phyloP scores from a whole-genome alignment of 2,329 filamentous ascomycete genomes.

The Alternaria metachromatica region DNA sequence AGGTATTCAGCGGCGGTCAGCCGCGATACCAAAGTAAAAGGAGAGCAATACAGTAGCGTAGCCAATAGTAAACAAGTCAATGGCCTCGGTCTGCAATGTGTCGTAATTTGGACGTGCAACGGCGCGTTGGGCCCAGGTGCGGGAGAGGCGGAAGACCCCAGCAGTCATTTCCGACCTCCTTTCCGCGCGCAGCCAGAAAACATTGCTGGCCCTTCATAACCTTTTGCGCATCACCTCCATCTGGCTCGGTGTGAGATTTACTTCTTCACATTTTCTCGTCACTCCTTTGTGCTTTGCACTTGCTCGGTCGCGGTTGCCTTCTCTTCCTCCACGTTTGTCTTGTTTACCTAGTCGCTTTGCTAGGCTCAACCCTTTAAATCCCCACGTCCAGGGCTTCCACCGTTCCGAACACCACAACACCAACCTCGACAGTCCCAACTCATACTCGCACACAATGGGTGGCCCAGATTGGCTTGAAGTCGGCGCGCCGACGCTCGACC shows the following conservation, averaged over 20 bases:
- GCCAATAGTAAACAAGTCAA: constrained; percentile 22
- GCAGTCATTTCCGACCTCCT: constrained; percentile 48
- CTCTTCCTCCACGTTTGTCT: constrained; percentile 18
- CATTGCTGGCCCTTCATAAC: constrained; percentile 33
- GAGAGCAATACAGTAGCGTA: constrained; percentile 1
- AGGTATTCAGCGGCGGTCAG: constrained; percentile 13
- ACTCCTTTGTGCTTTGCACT: constrained; percentile 34
- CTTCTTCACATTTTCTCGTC: constrained; percentile 38
- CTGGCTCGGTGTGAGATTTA: constrained; percentile 25
- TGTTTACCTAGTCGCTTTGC: constrained; percentile 19
- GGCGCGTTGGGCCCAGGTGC: constrained; percentile 25
- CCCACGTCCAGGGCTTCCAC: constrained; percentile 2
- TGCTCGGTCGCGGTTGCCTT: constrained; percentile 30
- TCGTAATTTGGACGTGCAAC: constrained; percentile 29
- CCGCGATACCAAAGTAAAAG: constrained; percentile 1
- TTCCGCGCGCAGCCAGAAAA: constrained; percentile 38
- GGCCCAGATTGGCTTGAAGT: constrained; percentile 60
- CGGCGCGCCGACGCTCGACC: constrained; percentile 79
- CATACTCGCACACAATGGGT: constrained; percentile 52
- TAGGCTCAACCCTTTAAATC: constrained; percentile 17
- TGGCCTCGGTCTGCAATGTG: constrained; percentile 30
- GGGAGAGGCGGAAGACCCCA: constrained; percentile 37
- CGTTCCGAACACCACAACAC: constrained; percentile 6
- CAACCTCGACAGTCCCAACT: constrained; percentile 1
- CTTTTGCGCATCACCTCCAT: constrained; percentile 14